Evolutionary conservation across 495 filamentous ascomycete species (phyloP).

Genomic region (Xylaria sp.): DNA sequence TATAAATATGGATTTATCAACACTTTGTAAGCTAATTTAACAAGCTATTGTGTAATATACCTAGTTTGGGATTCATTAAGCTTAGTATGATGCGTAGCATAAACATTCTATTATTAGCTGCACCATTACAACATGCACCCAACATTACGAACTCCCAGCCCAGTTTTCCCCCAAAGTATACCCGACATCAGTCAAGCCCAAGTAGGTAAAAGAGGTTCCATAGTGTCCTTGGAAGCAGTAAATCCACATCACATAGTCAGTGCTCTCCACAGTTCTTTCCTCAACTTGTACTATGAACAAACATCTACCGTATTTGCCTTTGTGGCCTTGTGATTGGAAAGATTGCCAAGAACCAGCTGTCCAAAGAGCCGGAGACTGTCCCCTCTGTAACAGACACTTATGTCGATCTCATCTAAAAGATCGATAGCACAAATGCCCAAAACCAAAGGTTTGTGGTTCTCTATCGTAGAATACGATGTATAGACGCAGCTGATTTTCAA

Average conservation of each 20-base stretch:
- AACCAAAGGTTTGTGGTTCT: conserved; percentile 28
- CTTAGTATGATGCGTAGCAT: too few relatives aligned
- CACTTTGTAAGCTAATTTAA: too few relatives aligned
- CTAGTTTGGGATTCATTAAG: too few relatives aligned
- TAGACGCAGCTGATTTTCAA: not conserved
- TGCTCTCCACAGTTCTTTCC: not conserved
- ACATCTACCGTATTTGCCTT: conserved; percentile 13
- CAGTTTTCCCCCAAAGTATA: not conserved
- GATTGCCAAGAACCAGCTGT: conserved; percentile 33
- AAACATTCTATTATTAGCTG: too few relatives aligned
- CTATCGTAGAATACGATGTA: conserved; percentile 1
- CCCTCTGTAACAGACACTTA: conserved; percentile 33
- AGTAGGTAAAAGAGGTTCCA: not conserved
- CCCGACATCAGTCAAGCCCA: not conserved
- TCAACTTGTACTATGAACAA: not conserved
- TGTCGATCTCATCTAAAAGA: conserved; percentile 32
- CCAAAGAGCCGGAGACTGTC: conserved; percentile 34
- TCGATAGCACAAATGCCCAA: conserved; percentile 34
- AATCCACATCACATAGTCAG: not conserved
- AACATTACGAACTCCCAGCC: too few relatives aligned
- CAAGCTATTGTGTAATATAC: too few relatives aligned
- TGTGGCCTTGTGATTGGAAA: conserved; percentile 34
- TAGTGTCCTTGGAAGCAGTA: not conserved
- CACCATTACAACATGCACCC: too few relatives aligned
- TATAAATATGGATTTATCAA: too few relatives aligned